Base-by-base conservation (phyloP, 305 asterid genomes). In the Caryopteris hybrid region DNA sequence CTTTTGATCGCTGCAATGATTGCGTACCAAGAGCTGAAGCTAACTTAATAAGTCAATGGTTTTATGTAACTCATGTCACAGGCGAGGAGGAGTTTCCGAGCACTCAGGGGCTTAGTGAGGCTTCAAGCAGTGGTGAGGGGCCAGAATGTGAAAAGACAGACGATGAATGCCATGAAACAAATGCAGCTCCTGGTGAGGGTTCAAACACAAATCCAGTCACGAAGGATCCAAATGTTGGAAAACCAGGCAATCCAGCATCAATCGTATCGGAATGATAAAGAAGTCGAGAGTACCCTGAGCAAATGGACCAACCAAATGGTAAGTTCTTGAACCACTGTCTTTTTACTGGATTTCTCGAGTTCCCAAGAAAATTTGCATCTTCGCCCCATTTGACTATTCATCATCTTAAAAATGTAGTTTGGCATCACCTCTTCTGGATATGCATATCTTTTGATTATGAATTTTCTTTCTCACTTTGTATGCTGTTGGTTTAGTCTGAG, bases 171-270 rank as follows among this genome's bases (percentile, higher is more conserved):
- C 63, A 79, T 94, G 96, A 94, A 91, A 69, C 95, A 89, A 45
- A 89, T 94, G 97, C 99, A 94, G 86, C 96, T 88, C 18, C 77
- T 91, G 14, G 97, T 94, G 18, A 71, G 95, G 69, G 85, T 94
- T 65, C 98, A 94, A 59, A 86, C 88, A 12, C 99, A 94, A 79
- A 88, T 94, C 69, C 98, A 86, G 68, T 86, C 98, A 1, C 76
- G 90, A 18, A 83, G 98, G 80, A 88, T 89, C 58, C 97, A 87
- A 66, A 89, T 81, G 94, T 43, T 89, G 75, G 94, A 91, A 79
- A 85, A 73, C 74, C 96, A 88, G 74, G 80, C 86, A 38, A 47
- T 78, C 67, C 88, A 75, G 56, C 74, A 41, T 39, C 92, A 77
- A 58, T 59, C 86, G 5, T 72, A 61, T 69, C 85, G 68, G 68